Base-by-base conservation (phyloP, 768 basidiomycete genomes). In the Suillus clintonianus region DNA sequence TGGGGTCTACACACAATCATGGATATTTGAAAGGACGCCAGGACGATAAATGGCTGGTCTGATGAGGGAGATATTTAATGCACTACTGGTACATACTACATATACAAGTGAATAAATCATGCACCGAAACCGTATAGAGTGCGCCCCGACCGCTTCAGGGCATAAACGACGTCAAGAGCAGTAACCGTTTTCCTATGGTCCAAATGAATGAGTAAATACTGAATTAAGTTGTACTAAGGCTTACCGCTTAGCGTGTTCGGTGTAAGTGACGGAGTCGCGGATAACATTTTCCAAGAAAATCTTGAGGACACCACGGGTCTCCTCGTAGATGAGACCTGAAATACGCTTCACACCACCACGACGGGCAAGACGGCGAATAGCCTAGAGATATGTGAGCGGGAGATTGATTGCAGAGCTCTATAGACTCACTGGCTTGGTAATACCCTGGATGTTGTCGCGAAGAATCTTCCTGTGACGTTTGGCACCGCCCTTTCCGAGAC, bases 331-430 rank as follows among this genome's bases (percentile, higher is more conserved):
- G 64, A 93, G 85, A 67, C 90, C 90, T 51, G 89, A 90, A 74
- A 92, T 91, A 89, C 90, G 90, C 83, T 95, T 95, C 70, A 95
- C 93, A 88, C 93, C 93, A 72, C 93, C 92, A 84, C 92, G 89
- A 73, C 92, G 90, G 53, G 92, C 92, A 64, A 94, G 89, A 82
- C 92, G 91, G 80, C 90, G 90, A 74, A 94, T 86, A 22, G 75
- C 75, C 74, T 76, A 90, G 66, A 90, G 94, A 78, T 90, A 91
- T 83, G 86, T 86, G 84, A 75, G 19, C 66, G 71, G 70, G 74
- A 56, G 32, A 63, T 72, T 59, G 42, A 79, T 14, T 19, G 64
- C 43, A 77, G 30, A n/a, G 71, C 19, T 5, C 22, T 56, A 24
- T 14, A 41, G 65, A 74, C 66, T 65, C 77, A 76, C 73, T 67